phyloP scores from a whole-genome alignment of 177 flowering plant genomes.

The Tripterygium wilfordii region DNA sequence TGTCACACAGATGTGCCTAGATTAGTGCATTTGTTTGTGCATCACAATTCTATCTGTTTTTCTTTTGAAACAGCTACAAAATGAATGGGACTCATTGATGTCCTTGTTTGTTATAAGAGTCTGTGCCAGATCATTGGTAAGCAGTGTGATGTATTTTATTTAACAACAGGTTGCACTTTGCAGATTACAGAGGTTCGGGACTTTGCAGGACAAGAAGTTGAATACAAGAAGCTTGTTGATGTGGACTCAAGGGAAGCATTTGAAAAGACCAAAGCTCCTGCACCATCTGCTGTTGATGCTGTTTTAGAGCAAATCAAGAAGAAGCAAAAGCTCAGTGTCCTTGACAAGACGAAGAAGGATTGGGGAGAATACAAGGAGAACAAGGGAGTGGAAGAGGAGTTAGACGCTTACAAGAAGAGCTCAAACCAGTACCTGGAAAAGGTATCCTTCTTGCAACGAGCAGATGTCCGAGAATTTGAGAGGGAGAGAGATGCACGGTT shows the following conservation, averaged over 20 bases:
- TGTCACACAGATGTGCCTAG: too few species aligned
- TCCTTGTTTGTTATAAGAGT: too few species aligned
- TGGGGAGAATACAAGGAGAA: slow-evolving; percentile 97
- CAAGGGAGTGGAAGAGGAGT: slow-evolving; percentile 82
- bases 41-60: too few species aligned
- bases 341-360: slow-evolving; percentile 95
- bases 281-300: slow-evolving; percentile 82
- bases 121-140: too few species aligned
- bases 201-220: slow-evolving; percentile 85
- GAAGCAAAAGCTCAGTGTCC: slow-evolving; percentile 92
- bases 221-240: slow-evolving; percentile 74
- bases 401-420: slow-evolving; percentile 95
- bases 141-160: too few species aligned
- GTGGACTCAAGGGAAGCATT: slow-evolving; percentile 72
- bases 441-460: slow-evolving; percentile 77
- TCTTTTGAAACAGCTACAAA: too few species aligned
- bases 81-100: too few species aligned
- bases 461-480: slow-evolving; percentile 87
- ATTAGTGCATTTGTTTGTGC: too few species aligned
- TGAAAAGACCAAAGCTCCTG: slow-evolving; percentile 53
- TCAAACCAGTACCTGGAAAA: slow-evolving; percentile 84
- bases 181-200: slow-evolving; percentile 84
- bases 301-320: slow-evolving; percentile 92
- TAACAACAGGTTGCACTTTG: slow-evolving; percentile 4
- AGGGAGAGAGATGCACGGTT: slow-evolving; percentile 90